These are phyloP conservation scores for Senna tora DNA, from an alignment of 306 rosid species.

Conservation along the genomic window DNA sequence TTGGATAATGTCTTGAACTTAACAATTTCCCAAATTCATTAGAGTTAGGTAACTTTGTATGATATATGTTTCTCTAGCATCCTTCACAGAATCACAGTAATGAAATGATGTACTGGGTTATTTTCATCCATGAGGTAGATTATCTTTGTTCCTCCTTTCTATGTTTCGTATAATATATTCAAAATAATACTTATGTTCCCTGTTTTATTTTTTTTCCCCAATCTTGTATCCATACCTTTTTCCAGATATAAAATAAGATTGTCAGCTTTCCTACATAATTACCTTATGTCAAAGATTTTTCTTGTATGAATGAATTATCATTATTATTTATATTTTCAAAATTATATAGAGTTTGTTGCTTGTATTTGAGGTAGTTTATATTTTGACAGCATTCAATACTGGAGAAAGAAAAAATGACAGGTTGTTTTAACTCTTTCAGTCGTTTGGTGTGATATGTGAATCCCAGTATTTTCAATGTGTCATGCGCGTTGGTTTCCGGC, in stretches of 20 bases:
- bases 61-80: no score
- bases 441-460: constrained; percentile 66
- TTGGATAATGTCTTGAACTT: no score
- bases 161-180: no score
- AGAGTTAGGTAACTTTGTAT: no score
- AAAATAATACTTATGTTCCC: neutral
- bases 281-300: neutral
- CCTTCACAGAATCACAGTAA: no score
- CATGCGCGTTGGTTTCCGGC: constrained; percentile 83
- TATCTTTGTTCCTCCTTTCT: no score
- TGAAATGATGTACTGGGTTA: no score
- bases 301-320: no score
- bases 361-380: constrained; percentile 8
- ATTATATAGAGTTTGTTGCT: constrained; percentile 11
- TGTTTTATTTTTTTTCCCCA: neutral
- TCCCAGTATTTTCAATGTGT: constrained; percentile 79
- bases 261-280: neutral
- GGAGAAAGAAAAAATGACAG: constrained; percentile 36
- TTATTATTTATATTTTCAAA: neutral
- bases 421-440: constrained; percentile 55
- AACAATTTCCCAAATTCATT: no score
- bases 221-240: neutral
- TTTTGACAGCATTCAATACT: neutral
- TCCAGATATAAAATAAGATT: neutral
- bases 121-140: no score